Evolutionary conservation across 2,329 filamentous ascomycete species (phyloP).

Genomic region (Aspergillus fructus): DNA sequence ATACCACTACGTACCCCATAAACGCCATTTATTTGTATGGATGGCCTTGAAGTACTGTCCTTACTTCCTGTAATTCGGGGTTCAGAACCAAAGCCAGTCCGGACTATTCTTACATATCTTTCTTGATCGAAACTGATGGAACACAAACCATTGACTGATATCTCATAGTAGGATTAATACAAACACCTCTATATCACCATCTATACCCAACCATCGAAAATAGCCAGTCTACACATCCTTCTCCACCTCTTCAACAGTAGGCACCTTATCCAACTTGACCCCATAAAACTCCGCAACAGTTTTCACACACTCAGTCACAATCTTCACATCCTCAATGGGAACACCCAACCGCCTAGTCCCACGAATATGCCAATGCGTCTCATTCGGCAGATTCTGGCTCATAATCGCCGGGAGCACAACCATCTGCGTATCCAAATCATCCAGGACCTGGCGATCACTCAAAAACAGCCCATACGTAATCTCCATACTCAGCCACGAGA

Average conservation of each 20-base stretch:
- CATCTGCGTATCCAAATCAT: slow-evolving; percentile 45
- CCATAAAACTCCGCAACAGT: slow-evolving; percentile 30
- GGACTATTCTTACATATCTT: too few species aligned
- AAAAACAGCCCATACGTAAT: slow-evolving; percentile 64
- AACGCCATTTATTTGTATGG: too few species aligned
- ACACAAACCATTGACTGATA: too few species aligned
- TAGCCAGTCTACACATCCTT: slow-evolving; percentile 25
- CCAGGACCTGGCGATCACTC: slow-evolving; percentile 42
- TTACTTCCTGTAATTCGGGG: too few species aligned
- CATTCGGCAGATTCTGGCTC: slow-evolving; percentile 43
- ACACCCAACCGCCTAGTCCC: slow-evolving; percentile 43
- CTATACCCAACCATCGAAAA: neutral
- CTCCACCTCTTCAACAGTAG: slow-evolving; percentile 33
- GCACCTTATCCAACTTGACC: slow-evolving; percentile 29
- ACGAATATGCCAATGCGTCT: slow-evolving; percentile 48
- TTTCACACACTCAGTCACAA: slow-evolving; percentile 32
- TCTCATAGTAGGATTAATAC: too few species aligned
- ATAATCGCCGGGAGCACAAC: slow-evolving; percentile 47
- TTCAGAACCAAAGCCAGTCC: too few species aligned
- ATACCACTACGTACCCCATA: too few species aligned
- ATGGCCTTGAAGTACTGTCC: too few species aligned
- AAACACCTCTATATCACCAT: neutral
- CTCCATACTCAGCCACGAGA: slow-evolving; percentile 72
- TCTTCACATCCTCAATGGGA: slow-evolving; percentile 41
- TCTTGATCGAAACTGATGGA: too few species aligned